A percentile compares a stretch with the other conserved stretches of the same genome.
Conservation (phyloP, 805 yeast species). For the Metschnikowia drakensbergensis region DNA sequence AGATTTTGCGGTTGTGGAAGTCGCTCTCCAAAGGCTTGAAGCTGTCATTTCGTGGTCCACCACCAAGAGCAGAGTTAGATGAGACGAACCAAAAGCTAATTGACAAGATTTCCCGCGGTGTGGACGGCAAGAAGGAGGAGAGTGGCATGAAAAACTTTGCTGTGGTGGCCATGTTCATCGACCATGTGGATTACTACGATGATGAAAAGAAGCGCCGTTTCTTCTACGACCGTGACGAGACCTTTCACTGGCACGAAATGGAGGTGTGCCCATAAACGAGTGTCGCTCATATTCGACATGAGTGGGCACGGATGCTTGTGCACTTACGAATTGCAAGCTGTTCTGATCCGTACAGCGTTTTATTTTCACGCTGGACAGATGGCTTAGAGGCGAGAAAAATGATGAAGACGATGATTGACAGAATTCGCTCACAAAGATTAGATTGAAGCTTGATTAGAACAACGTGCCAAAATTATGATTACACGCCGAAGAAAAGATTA, state of each 20-base stretch:
- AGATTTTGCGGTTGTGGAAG: conserved; percentile 62
- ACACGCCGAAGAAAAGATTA: too few relatives aligned
- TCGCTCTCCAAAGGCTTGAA: conserved; percentile 54
- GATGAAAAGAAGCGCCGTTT: conserved; percentile 54
- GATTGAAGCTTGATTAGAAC: too few relatives aligned
- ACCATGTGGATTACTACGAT: conserved; percentile 66
- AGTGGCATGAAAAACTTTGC: conserved; percentile 64
- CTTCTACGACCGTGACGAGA: conserved; percentile 51
- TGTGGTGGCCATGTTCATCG: conserved; percentile 64
- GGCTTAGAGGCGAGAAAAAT: too few relatives aligned
- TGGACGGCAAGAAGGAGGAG: conserved; percentile 69
- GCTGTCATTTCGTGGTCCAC: conserved; percentile 67
- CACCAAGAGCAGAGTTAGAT: conserved; percentile 60
- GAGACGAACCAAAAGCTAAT: conserved; percentile 52
- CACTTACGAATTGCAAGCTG: too few relatives aligned
- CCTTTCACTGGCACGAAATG: conserved; percentile 63
- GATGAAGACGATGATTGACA: too few relatives aligned
- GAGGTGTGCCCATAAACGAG: conserved; percentile 66
- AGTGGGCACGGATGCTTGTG: too few relatives aligned
- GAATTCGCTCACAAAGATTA: too few relatives aligned
- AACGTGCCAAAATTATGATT: too few relatives aligned
- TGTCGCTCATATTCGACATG: background rate
- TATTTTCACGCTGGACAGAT: too few relatives aligned
- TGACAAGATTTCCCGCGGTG: conserved; percentile 76
- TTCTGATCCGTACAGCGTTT: too few relatives aligned